These are phyloP conservation scores for Iris macrosiphon DNA, from an alignment of 106 monocot species.

Conservation along the genomic window DNA sequence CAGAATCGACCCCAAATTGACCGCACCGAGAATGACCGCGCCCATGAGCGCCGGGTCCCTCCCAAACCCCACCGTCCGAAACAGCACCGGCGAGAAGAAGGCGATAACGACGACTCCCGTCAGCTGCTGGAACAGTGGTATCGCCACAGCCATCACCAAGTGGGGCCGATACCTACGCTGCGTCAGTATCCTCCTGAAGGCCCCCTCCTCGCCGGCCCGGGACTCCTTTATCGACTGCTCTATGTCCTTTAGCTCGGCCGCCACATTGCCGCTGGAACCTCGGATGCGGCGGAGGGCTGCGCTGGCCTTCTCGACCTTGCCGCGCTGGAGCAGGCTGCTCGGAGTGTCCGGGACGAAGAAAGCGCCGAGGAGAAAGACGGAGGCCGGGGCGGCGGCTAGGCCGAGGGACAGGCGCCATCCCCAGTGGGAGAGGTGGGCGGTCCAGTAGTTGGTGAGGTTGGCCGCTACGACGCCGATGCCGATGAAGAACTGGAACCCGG, in stretches of 20 bases:
- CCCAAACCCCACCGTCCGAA: constrained; percentile 27
- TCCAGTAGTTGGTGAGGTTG: constrained; percentile 25
- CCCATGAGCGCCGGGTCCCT: constrained; percentile 19
- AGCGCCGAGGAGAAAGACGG: constrained; percentile 24
- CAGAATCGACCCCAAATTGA: constrained; percentile 6
- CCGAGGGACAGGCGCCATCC: constrained; percentile 57
- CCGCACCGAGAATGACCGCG: constrained; percentile 14
- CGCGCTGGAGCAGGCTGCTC: constrained; percentile 34
- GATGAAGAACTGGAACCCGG: constrained; percentile 34
- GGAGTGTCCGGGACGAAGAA: constrained; percentile 50
- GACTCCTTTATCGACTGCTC: not conserved
- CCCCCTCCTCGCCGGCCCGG: constrained; percentile 5
- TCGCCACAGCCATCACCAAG: constrained; percentile 27
- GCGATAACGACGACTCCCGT: constrained; percentile 29
- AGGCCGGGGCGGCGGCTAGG: constrained; percentile 31
- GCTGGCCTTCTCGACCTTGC: not conserved
- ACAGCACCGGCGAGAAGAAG: constrained; percentile 36
- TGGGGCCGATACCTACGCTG: constrained; percentile 32
- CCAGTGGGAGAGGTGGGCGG: constrained; percentile 14
- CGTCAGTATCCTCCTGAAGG: constrained; percentile 17
- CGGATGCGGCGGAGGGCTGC: constrained; percentile 20
- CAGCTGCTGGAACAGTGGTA: constrained; percentile 39
- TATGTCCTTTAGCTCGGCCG: constrained; percentile 29
- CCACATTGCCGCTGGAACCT: constrained; percentile 19
- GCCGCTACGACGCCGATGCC: constrained; percentile 23